Evolutionary conservation across 2,329 filamentous ascomycete species (phyloP).

Genomic region (Sporothrix dimorphospora): DNA sequence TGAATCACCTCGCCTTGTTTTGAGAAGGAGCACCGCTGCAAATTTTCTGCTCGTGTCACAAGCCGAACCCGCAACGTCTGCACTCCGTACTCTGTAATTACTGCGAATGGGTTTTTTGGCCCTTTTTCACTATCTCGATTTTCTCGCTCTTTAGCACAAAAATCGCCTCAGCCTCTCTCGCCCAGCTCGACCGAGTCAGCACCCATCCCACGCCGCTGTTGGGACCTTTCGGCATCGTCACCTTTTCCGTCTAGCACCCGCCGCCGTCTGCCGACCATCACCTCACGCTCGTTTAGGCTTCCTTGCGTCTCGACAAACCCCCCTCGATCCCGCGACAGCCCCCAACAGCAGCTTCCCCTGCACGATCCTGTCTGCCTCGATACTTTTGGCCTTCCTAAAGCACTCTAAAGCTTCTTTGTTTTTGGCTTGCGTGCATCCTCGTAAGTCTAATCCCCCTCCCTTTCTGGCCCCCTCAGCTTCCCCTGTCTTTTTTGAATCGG

Average conservation of each 20-base stretch:
- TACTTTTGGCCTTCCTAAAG: neutral
- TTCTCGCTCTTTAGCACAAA: neutral
- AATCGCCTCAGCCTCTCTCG: neutral
- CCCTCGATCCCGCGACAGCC: neutral
- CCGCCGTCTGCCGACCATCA: neutral
- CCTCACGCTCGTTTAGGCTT: neutral
- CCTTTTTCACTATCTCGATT: neutral
- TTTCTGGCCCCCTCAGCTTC: neutral
- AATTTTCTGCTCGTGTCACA: neutral
- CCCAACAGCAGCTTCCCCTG: neutral
- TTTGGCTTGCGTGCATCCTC: neutral
- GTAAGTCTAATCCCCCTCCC: neutral
- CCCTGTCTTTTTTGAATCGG: neutral
- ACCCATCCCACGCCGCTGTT: neutral
- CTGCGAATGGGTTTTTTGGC: too few species aligned
- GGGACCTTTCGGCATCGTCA: neutral
- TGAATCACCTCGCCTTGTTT: neutral
- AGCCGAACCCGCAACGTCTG: neutral
- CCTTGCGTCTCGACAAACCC: neutral
- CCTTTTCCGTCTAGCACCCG: neutral
- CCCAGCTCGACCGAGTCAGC: neutral
- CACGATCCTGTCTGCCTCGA: neutral
- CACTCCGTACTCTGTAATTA: neutral
- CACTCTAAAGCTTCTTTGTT: neutral
- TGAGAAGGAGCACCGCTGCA: neutral